A percentile compares a stretch with the other conserved stretches of the same genome.
Conservation (phyloP, 2,329 filamentous ascomycete genomes). For the Penicillium sp. region DNA sequence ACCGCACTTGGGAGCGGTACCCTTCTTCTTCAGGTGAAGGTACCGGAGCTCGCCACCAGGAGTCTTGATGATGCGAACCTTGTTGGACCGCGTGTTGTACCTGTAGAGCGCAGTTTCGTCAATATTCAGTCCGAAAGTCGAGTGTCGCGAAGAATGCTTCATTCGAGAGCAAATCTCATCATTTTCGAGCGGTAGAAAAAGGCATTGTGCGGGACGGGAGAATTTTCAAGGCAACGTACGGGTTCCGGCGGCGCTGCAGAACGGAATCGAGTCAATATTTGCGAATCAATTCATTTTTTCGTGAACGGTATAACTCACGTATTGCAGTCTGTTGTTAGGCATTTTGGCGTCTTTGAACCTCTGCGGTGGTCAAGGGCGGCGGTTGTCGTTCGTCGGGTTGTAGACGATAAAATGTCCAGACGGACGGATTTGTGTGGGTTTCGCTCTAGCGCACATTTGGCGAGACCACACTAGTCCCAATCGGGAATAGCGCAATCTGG, state of each 20-base stretch:
- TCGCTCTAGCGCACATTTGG: constrained; percentile 35
- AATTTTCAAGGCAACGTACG: constrained; percentile 53
- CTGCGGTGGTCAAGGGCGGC: constrained; percentile 40
- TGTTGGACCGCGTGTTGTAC: constrained; percentile 98
- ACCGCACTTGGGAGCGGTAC: constrained; percentile 96
- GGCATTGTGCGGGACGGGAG: constrained; percentile 16
- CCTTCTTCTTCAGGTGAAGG: constrained; percentile 99
- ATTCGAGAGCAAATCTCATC: constrained; percentile 17
- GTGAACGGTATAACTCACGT: constrained; percentile 32
- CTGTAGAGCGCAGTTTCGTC: constrained; percentile 44
- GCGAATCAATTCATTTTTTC: background rate
- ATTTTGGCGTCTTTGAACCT: constrained; percentile 46
- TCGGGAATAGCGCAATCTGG: constrained; percentile 31
- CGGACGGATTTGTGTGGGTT: constrained; percentile 42
- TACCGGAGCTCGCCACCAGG: constrained; percentile 92
- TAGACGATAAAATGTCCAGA: constrained; percentile 36
- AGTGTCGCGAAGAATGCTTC: constrained; percentile 1
- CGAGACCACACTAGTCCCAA: constrained; percentile 35
- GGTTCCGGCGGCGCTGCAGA: constrained; percentile 66
- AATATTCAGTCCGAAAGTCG: constrained; percentile 22
- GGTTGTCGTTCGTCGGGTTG: constrained; percentile 37
- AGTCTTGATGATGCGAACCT: constrained; percentile 91
- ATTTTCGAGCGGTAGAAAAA: constrained; percentile 11
- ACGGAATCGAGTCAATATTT: constrained; percentile 25
- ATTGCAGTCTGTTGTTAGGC: constrained; percentile 49